These are phyloP conservation scores for Ceratocystis papillata DNA, from an alignment of 2,329 filamentous ascomycete genomes.

Conservation along the genomic window DNA sequence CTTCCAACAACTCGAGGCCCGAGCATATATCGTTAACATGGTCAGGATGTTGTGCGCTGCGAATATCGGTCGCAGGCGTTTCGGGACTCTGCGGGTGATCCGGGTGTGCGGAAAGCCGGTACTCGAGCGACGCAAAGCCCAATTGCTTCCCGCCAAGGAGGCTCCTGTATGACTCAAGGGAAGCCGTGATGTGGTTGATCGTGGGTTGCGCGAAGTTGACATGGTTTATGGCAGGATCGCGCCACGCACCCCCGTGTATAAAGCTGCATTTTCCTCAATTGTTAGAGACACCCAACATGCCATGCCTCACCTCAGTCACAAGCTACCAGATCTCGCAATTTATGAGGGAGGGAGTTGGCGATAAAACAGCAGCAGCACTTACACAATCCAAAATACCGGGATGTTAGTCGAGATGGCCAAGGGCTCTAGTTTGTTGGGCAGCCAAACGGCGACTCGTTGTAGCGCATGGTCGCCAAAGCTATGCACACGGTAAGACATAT, in stretches of 20 bases:
- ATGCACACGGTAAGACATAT: neutral
- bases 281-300: neutral
- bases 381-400: neutral
- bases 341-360: neutral
- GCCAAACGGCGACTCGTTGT: conserved; percentile 17
- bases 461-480: conserved; percentile 15
- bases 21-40: conserved; percentile 48
- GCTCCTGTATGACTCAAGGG: conserved; percentile 2
- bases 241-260: conserved; percentile 29
- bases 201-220: conserved; percentile 22
- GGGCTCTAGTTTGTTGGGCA: neutral
- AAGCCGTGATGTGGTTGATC: neutral
- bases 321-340: too few relatives aligned
- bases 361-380: neutral
- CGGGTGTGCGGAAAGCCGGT: conserved; percentile 47
- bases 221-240: conserved; percentile 26
- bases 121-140: conserved; percentile 40
- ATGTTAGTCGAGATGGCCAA: conserved; percentile 5
- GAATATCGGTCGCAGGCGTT: conserved; percentile 27
- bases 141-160: neutral
- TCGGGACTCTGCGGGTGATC: conserved; percentile 33
- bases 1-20: conserved; percentile 41
- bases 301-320: neutral
- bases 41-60: conserved; percentile 45
- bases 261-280: conserved; percentile 20